phyloP scores from a whole-genome alignment of 2,329 filamentous ascomycete genomes.

The Trichoderma pleuroti region DNA sequence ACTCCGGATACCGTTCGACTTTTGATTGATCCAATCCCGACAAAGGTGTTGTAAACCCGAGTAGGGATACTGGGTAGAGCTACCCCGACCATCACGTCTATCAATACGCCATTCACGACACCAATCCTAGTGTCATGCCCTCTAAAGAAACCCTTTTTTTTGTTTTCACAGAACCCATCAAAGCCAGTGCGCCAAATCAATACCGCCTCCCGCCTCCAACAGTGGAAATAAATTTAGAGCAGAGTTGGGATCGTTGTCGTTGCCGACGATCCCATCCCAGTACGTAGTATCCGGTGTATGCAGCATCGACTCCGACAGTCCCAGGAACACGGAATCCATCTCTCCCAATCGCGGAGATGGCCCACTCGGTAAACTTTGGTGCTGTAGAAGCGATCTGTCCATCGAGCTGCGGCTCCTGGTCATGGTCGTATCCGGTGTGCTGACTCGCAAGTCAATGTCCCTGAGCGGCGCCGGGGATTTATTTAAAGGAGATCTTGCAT shows the following conservation, averaged over 20 bases:
- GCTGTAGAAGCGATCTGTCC: constrained; percentile 28
- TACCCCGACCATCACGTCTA: not conserved
- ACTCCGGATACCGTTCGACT: not conserved
- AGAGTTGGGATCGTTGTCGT: constrained; percentile 42
- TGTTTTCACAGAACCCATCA: constrained; percentile 17
- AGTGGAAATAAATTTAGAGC: constrained; percentile 50
- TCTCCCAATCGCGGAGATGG: constrained; percentile 35
- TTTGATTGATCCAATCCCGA: not conserved
- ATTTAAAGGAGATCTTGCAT: constrained; percentile 18
- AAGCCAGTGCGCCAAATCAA: constrained; percentile 46
- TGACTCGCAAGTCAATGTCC: constrained; percentile 17
- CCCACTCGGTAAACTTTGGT: constrained; percentile 24
- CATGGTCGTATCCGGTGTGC: constrained; percentile 21
- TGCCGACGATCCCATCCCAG: constrained; percentile 37
- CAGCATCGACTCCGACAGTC: constrained; percentile 36
- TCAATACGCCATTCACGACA: not conserved
- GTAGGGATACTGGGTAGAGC: no score
- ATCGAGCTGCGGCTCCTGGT: constrained; percentile 25
- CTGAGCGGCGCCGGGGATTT: constrained; percentile 16
- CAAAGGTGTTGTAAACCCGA: not conserved
- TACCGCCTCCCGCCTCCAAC: constrained; percentile 50
- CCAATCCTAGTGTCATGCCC: not conserved
- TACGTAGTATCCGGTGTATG: constrained; percentile 42
- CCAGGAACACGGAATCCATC: constrained; percentile 38
- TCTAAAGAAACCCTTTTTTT: not conserved